Base-by-base conservation (phyloP, 2,329 filamentous ascomycete species). In the Clonostachys solani region DNA sequence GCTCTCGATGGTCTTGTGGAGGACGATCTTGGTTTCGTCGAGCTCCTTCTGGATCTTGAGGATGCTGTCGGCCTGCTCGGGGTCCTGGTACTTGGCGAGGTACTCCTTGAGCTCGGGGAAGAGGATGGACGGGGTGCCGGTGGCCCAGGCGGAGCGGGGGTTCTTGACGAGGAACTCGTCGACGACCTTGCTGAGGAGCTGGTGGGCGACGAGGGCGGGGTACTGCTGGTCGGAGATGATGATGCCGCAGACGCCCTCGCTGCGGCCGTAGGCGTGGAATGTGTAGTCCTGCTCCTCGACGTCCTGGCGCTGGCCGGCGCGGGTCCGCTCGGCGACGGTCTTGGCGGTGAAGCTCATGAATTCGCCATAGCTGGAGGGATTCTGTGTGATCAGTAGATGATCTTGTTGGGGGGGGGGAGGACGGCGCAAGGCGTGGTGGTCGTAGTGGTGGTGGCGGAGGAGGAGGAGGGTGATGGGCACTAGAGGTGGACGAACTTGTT, bases 1-100 rank as follows among this genome's bases (percentile, higher is more conserved):
- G 60, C 83, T 88, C 74, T 95, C 87, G 59, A 96, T 96, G 41
- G 94, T 96, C 81, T 97, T 95, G 73, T 97, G 91, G 59, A 99
- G 77, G 50, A 96, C 86, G 62, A 95, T 92, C 80, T 96, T 97
- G 51, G 92, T 97, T 77, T 96, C 92, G 62, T 97, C 92, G 51
- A 99, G 78, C 73, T 99, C 91, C 72, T 90, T 87, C 69, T 97
- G 92, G 60, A 99, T 96, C 78, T 90, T 92, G 76, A 90, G 82
- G 64, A 97, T 95, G 69, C 86, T 92, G 72, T 95, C 91, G 55
- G 90, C 92, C 71, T 95, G 81, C 61, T 84, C 77, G 12, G 92
- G 91, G 66, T 96, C 88, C 73, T 96, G 89, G 72, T 91, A 95
- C 60, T 77, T 77, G 60, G 61, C 60, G 43, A 82, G 64, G 68